Conservation (phyloP, 73 alveolate genomes). For the Diophrys sp. region DNA sequence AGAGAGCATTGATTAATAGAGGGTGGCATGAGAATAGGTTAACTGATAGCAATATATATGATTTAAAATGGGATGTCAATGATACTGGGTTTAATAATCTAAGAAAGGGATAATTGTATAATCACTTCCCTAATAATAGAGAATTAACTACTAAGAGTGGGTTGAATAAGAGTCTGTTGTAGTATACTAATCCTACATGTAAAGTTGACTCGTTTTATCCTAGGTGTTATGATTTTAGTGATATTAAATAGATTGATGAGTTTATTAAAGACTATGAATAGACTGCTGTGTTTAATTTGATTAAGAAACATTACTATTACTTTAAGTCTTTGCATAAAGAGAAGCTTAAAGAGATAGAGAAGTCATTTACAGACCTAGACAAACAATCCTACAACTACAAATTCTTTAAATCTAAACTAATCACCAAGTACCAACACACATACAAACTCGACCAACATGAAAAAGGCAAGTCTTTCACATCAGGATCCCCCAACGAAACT, state of each 20-base stretch:
- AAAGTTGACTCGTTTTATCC: constrained; percentile 41
- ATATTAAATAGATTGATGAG: constrained; percentile 35
- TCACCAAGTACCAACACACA: too few relatives aligned
- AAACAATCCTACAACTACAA: too few relatives aligned
- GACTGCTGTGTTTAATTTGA: constrained; percentile 6
- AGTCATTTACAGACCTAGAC: not conserved
- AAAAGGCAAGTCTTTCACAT: too few relatives aligned
- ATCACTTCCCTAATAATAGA: constrained; percentile 76
- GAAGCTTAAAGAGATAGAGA: not conserved
- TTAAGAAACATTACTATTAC: constrained; percentile 2
- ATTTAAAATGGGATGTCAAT: constrained; percentile 22
- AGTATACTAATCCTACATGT: constrained; percentile 25
- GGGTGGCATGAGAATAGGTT: constrained; percentile 72
- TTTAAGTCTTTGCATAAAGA: not conserved
- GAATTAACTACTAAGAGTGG: constrained; percentile 80
- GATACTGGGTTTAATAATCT: constrained; percentile 13
- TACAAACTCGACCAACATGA: too few relatives aligned
- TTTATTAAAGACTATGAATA: constrained; percentile 29
- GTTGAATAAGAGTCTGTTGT: constrained; percentile 57
- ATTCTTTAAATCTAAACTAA: too few relatives aligned
- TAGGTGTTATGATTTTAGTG: constrained; percentile 58
- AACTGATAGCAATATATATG: constrained; percentile 4
- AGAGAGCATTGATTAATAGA: constrained; percentile 53
- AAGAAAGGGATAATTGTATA: constrained; percentile 48
- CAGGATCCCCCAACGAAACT: too few relatives aligned